Conservation (phyloP, 129 eudicot genomes). For the Escallonia rubra region DNA sequence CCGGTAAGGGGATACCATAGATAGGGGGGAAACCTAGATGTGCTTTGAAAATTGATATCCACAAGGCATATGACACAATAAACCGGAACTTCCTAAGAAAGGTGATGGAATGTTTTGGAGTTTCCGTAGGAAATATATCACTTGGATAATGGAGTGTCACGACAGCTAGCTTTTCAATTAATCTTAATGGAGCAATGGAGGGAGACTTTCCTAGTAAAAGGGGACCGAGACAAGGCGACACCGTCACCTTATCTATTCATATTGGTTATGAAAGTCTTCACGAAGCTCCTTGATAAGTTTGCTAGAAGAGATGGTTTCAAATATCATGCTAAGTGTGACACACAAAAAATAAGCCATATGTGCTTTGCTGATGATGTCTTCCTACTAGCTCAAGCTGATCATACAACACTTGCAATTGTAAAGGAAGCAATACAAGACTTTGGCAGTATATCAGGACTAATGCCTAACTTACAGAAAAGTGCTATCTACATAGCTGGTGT, state of each 20-base stretch:
- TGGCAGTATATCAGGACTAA: not conserved
- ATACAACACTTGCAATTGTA: not conserved
- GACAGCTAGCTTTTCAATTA: not conserved
- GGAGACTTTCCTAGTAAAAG: not conserved
- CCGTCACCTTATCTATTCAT: not conserved
- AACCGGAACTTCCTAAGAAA: too few species aligned
- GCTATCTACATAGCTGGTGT: not conserved
- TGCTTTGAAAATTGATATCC: too few species aligned
- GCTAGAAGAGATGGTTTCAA: not conserved
- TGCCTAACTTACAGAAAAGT: not conserved
- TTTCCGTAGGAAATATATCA: too few species aligned
- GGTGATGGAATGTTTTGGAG: too few species aligned
- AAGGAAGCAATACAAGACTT: not conserved
- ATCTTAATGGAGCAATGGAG: not conserved
- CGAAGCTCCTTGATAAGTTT: not conserved
- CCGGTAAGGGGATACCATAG: too few species aligned
- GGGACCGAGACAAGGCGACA: not conserved
- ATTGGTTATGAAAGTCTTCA: not conserved
- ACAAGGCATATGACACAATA: too few species aligned
- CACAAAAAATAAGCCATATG: not conserved
- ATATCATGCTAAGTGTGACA: not conserved
- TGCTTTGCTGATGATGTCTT: not conserved
- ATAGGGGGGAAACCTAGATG: too few species aligned
- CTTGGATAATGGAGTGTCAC: too few species aligned
- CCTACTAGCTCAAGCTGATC: not conserved